Evolutionary conservation across 208 protist genomes (phyloP), one percentile per base, ranked within the genome.

Genomic region (Leptomonas pyrrhocoris): DNA sequence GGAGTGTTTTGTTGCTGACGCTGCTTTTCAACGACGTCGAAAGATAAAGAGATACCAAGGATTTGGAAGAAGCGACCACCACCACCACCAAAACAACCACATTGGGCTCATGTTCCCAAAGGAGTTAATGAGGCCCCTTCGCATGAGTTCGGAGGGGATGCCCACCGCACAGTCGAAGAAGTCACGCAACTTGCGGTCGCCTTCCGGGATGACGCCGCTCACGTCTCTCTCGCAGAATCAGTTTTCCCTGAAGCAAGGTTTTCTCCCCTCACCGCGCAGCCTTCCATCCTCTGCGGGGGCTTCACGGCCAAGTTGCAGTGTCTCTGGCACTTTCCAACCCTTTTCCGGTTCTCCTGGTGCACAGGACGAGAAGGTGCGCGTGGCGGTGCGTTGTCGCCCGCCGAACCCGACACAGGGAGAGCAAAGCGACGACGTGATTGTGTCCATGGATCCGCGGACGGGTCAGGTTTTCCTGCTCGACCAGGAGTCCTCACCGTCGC

Each of bases 381-480:
- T 95, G 3, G 90, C 85, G 28, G 90, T 95, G 69, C 90, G 90
- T 54, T 88, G 85, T 50, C 85, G 90, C 25, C 87, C 90, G 12
- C 84, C 74, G 11, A 86, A 83, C 55, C 28, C 74, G 42, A 53
- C 38, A 1, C 61, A 86, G n/a, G 53, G 79, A 3, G 80, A 93
- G 62, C 27, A 43, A 0, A 34, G 11, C 28, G 80, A 83, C 13
- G 84, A 90, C 23, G 57, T 90, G 0, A 78, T 90, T 59, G 87
- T 93, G n/a, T 68, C 85, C 3, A 93, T 95, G 90, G 76, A 92
- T 67, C 83, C 87, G 40, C 54, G 62, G 0, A 64, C 43, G 25
- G 68, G 77, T 0, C 73, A 85, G n/a, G 61, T 92, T 1, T 77
- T 59, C 56, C 12, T 93, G 43, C 56, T 70, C 0, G 63, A 80